Conservation (phyloP, 768 basidiomycete species). For the Auricularia sp. region DNA sequence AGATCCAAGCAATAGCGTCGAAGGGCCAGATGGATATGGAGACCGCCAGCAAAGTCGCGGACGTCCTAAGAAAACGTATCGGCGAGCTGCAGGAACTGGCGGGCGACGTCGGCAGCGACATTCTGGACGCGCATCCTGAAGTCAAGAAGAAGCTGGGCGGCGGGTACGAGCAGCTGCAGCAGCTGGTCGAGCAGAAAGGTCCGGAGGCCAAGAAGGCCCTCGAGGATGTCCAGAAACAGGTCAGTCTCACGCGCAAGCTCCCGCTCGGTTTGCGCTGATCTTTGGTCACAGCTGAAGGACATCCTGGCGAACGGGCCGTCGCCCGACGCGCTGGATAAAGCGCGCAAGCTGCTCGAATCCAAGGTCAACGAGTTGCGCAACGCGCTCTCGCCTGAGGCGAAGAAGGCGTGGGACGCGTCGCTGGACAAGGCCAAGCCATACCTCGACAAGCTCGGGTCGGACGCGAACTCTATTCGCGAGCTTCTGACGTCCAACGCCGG, state of each 20-base stretch:
- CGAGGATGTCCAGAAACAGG: slow-evolving; percentile 15
- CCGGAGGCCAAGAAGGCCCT: slow-evolving; percentile 24
- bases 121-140: slow-evolving; percentile 23
- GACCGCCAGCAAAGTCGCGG: slow-evolving; percentile 21
- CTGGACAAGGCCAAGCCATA: slow-evolving; percentile 17
- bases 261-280: neutral
- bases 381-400: slow-evolving; percentile 14
- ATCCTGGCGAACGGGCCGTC: slow-evolving; percentile 21
- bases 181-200: slow-evolving; percentile 17
- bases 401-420: slow-evolving; percentile 19
- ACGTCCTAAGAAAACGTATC: slow-evolving; percentile 17
- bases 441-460: slow-evolving; percentile 19
- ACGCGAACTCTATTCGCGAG: slow-evolving; percentile 15
- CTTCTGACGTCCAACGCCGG: slow-evolving; percentile 18
- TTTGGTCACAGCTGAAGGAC: slow-evolving; percentile 13
- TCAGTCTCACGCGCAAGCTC: slow-evolving; percentile 8
- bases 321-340: slow-evolving; percentile 16
- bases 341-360: slow-evolving; percentile 17
- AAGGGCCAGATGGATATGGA: slow-evolving; percentile 17
- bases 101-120: slow-evolving; percentile 20
- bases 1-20: slow-evolving; percentile 22
- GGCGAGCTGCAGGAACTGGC: slow-evolving; percentile 21
- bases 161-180: slow-evolving; percentile 21
- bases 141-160: slow-evolving; percentile 21
- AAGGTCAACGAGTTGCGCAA: slow-evolving; percentile 20